Percentiles rank a stretch among this genome's conserved stretches.
phyloP scores from a whole-genome alignment of 495 filamentous ascomycete genomes.

The Elaphomyces granulatus region DNA sequence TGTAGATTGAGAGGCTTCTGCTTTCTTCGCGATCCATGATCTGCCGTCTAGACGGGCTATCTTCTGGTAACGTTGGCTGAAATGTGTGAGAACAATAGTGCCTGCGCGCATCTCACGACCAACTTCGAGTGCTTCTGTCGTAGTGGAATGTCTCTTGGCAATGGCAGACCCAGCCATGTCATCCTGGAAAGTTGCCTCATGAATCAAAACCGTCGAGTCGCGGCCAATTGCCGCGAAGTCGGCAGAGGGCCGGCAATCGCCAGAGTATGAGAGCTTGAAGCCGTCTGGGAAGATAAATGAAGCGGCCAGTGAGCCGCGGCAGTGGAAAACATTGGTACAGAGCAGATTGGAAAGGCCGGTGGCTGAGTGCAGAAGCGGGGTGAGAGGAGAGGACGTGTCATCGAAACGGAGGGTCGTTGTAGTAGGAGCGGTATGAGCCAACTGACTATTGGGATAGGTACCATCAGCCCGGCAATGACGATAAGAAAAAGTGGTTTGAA shows the following conservation, averaged over 20 bases:
- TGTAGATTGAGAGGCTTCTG: slow-evolving; percentile 7
- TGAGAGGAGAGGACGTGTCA: slow-evolving; percentile 14
- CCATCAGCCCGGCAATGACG: slow-evolving; percentile 18
- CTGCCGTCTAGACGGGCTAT: slow-evolving; percentile 22
- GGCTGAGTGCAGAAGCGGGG: slow-evolving; percentile 22
- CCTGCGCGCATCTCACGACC: slow-evolving; percentile 63
- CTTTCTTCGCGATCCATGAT: slow-evolving; percentile 6
- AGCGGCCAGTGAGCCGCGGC: slow-evolving; percentile 59
- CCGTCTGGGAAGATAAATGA: slow-evolving; percentile 60
- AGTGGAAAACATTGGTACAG: slow-evolving; percentile 60
- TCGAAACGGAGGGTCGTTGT: slow-evolving; percentile 17
- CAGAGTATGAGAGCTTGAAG: slow-evolving; percentile 83
- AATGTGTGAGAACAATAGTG: slow-evolving; percentile 75
- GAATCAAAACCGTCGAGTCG: slow-evolving; percentile 68
- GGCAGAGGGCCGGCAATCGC: slow-evolving; percentile 71
- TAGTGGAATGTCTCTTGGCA: slow-evolving; percentile 84
- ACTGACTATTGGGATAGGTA: slow-evolving; percentile 13
- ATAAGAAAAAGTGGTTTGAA: slow-evolving; percentile 9
- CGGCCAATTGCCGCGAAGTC: slow-evolving; percentile 55
- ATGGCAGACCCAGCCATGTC: slow-evolving; percentile 60
- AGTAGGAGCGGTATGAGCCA: neutral
- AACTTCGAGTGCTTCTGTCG: slow-evolving; percentile 65
- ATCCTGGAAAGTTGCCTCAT: slow-evolving; percentile 93
- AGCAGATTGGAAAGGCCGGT: slow-evolving; percentile 30
- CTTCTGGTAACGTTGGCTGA: slow-evolving; percentile 92